Percentiles rank a stretch among this genome's conserved stretches.
Evolutionary conservation across 257 asterid species (phyloP).

Genomic region (Marsdenia floribunda): DNA sequence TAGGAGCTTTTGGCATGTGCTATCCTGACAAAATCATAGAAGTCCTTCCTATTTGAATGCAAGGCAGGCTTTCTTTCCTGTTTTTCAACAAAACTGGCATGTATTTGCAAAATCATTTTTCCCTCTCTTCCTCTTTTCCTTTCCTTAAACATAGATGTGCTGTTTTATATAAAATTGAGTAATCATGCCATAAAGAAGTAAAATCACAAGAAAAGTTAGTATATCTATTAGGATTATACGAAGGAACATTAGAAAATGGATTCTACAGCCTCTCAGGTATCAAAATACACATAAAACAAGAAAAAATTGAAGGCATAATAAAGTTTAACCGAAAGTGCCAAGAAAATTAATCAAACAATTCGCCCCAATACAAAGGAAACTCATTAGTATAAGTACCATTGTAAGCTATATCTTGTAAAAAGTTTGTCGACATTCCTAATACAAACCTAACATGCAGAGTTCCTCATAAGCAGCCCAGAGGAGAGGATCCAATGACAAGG

Average conservation of each 20-base stretch:
- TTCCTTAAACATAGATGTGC: neutral
- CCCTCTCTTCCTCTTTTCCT: neutral
- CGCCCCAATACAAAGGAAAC: neutral
- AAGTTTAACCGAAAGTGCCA: neutral
- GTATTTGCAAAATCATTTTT: neutral
- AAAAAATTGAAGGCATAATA: neutral
- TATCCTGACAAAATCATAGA: neutral
- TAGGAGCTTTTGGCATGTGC: neutral
- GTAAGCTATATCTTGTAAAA: neutral
- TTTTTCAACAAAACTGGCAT: neutral
- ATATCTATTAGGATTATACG: neutral
- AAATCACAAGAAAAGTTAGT: neutral
- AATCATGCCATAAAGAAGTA: neutral
- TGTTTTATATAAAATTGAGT: neutral
- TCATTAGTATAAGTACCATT: neutral
- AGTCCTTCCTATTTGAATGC: neutral
- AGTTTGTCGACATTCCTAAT: neutral
- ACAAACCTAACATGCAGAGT: conserved; percentile 78
- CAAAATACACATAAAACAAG: neutral
- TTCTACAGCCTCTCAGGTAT: neutral
- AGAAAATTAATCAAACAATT: neutral
- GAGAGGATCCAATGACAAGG: conserved; percentile 83
- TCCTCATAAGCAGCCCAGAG: conserved; percentile 98
- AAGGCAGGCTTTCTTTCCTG: neutral
- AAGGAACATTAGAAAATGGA: neutral